Evolutionary conservation across 2,329 filamentous ascomycete genomes (phyloP).

Genomic region (Seiridium unicorne): DNA sequence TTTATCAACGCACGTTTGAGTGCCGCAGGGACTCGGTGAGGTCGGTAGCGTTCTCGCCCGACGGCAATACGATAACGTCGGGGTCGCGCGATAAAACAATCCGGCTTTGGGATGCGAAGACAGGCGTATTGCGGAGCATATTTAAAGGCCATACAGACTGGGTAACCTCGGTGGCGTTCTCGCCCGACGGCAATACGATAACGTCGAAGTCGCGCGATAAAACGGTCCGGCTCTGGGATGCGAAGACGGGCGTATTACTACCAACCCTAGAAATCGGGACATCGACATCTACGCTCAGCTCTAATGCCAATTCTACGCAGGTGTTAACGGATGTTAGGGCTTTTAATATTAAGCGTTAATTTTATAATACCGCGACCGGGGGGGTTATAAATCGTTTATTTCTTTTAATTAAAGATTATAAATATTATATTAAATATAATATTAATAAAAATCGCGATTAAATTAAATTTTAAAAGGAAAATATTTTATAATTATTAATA

Average conservation of each 20-base stretch:
- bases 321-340: no score
- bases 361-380: no score
- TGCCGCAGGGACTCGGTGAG: not conserved
- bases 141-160: not conserved
- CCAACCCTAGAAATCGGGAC: no score
- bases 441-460: no score
- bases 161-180: not conserved
- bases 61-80: not conserved
- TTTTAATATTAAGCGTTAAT: no score
- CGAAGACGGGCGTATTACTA: not conserved
- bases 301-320: no score
- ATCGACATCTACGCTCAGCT: no score
- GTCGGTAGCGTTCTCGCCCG: not conserved
- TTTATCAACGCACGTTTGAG: constrained; percentile 2
- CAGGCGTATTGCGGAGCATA: not conserved
- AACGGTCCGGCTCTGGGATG: not conserved
- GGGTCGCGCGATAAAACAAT: not conserved
- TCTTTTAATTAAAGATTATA: no score
- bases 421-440: no score
- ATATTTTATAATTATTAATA: no score
- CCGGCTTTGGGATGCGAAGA: not conserved
- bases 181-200: not conserved
- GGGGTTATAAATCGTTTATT: no score
- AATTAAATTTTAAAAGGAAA: no score
- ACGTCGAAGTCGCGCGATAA: not conserved